Conservation (phyloP, 2,329 filamentous ascomycete species). For the Phialemonium atrogriseum region DNA sequence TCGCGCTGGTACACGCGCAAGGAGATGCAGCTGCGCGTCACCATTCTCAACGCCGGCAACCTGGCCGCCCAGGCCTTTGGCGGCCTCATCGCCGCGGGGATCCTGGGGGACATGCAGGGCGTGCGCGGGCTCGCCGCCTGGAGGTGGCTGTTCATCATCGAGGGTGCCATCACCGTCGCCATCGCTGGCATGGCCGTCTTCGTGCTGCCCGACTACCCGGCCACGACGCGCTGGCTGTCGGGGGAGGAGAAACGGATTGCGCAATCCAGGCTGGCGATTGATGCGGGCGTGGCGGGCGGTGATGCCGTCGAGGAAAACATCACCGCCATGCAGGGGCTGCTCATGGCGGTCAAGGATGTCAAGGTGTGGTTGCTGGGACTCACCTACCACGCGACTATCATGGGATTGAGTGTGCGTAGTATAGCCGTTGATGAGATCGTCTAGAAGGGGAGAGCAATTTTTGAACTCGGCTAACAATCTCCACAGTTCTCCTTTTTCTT, state of each 20-base stretch:
- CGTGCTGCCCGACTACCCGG: constrained; percentile 51
- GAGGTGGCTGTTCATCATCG: constrained; percentile 50
- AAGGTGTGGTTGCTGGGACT: background rate
- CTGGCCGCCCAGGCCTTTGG: constrained; percentile 52
- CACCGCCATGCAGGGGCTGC: background rate
- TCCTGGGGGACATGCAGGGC: constrained; percentile 44
- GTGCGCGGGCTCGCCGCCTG: constrained; percentile 39
- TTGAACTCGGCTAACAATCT: too few relatives aligned
- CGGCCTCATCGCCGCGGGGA: constrained; percentile 41
- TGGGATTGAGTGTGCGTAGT: background rate
- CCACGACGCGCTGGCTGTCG: constrained; percentile 35
- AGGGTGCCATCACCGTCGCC: constrained; percentile 41
- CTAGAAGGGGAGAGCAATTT: too few relatives aligned
- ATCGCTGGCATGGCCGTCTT: constrained; percentile 41
- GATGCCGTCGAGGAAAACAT: background rate
- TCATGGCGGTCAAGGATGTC: constrained; percentile 1
- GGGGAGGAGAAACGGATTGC: constrained; percentile 35
- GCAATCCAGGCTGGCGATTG: constrained; percentile 33
- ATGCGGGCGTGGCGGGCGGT: constrained; percentile 5
- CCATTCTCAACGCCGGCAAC: constrained; percentile 46
- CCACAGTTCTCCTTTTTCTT: too few relatives aligned
- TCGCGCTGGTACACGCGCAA: constrained; percentile 47
- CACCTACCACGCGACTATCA: background rate
- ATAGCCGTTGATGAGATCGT: background rate
- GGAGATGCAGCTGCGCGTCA: constrained; percentile 41